Base-by-base conservation (phyloP, 1,284 basidiomycete species). In the Cerioporus squamosus region DNA sequence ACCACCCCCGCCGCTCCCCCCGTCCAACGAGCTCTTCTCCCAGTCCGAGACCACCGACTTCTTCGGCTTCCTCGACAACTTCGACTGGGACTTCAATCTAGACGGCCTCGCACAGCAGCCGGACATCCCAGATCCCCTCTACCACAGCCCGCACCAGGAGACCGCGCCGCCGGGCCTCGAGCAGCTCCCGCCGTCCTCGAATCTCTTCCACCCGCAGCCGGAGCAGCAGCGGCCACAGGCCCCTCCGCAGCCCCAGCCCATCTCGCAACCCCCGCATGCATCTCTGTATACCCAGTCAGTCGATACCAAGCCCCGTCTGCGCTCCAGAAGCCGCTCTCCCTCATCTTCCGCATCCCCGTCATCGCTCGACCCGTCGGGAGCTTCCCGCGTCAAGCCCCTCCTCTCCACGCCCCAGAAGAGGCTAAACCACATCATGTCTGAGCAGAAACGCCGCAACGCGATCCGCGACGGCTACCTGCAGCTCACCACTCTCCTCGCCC, bases 401-500 rank as follows among this genome's bases (percentile, higher is more conserved):
- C 80, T 95, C 22, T 90, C 91, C 9, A 88, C 87, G 9, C 92
- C 91, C 0, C 93, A 95, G 72, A 95, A 95, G 73, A 86, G 94
- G 26, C 85, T 94, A n/a, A 95, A 95, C 72, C 93, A 95, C 76
- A 95, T 95, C 77, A 88, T 94, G 79, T 93, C 90, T 12, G 93
- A 95, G 75, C 94, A 95, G 75, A 94, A 94, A 72, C 87, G 93
- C 2, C 84, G 93, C 2, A 94, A 94, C 61, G 91, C 93, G 47
- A 95, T 95, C 65, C 86, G 93, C 36, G 90, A 94, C 62, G 94
- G 93, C 10, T 95, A 95, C 75, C 89, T 93, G 14, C 86, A 92
- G 68, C 77, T 95, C 43, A 93, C 92, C 36, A 76, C 86, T 0
- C 79, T 94, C 26, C 84, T 94, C 51, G 87, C 92, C 0, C 88